Evolutionary conservation across 2,329 filamentous ascomycete genomes (phyloP).

Genomic region (Chrysoporthe austroafricana): DNA sequence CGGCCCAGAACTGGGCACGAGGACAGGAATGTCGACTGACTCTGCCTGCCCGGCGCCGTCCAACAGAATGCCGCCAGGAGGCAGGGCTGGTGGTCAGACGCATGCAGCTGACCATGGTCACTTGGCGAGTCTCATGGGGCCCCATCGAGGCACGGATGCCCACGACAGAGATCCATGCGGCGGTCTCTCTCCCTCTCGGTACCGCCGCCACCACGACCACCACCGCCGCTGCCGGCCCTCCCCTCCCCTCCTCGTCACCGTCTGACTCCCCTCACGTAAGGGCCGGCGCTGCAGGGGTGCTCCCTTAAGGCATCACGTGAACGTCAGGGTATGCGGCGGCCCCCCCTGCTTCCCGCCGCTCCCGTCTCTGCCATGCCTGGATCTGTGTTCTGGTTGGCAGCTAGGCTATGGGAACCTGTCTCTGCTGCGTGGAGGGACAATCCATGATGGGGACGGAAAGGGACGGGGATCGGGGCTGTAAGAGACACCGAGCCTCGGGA

Average conservation of each 20-base stretch:
- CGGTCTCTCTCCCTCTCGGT: constrained; percentile 1
- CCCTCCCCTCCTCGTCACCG: constrained; percentile 3
- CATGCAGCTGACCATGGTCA: constrained; percentile 1
- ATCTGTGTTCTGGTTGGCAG: constrained; percentile 28
- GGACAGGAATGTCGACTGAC: too few species aligned
- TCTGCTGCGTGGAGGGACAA: constrained; percentile 22
- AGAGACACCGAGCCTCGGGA: constrained; percentile 2
- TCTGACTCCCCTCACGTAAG: constrained; percentile 10
- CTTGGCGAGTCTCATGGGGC: constrained; percentile 2
- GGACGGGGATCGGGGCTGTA: constrained; percentile 18
- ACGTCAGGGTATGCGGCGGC: constrained; percentile 21
- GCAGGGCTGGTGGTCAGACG: background rate
- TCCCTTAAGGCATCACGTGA: constrained; percentile 26
- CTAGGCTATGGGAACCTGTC: constrained; percentile 14
- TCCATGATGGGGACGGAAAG: constrained; percentile 15
- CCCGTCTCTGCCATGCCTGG: constrained; percentile 25
- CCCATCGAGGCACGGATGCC: constrained; percentile 1
- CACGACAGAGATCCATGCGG: background rate
- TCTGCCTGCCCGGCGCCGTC: background rate
- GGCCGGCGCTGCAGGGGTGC: constrained; percentile 20
- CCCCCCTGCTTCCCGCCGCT: constrained; percentile 24
- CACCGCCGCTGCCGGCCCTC: too few species aligned
- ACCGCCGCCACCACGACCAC: background rate
- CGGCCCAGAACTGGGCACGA: background rate
- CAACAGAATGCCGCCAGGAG: background rate